Evolutionary conservation across 2,329 filamentous ascomycete genomes (phyloP).

Genomic region (Colletotrichum sansevieriae): DNA sequence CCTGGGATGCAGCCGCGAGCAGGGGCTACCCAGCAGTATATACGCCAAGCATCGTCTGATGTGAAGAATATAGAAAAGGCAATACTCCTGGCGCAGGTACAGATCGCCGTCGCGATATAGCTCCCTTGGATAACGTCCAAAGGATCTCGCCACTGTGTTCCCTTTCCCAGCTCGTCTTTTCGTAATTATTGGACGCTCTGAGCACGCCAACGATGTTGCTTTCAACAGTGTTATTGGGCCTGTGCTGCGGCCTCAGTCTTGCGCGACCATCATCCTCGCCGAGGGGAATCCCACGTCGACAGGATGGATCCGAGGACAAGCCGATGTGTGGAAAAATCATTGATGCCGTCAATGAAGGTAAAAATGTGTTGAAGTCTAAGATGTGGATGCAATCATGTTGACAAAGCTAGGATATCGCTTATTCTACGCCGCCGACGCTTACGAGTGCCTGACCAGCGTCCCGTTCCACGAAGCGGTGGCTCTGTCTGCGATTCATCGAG

Average conservation of each 20-base stretch:
- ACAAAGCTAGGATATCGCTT: slow-evolving; percentile 12
- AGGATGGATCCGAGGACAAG: slow-evolving; percentile 7
- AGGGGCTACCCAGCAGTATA: too few species aligned
- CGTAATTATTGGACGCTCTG: too few species aligned
- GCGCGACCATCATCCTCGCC: slow-evolving; percentile 3
- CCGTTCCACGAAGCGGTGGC: slow-evolving; percentile 29
- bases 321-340: slow-evolving; percentile 28
- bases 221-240: neutral
- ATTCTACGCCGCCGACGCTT: slow-evolving; percentile 21
- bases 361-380: neutral
- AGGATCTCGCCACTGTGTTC: too few species aligned
- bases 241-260: neutral
- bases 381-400: too few species aligned
- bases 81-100: too few species aligned
- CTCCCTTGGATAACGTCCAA: too few species aligned
- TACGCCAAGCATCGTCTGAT: too few species aligned
- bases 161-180: too few species aligned
- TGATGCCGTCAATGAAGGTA: slow-evolving; percentile 24
- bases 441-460: slow-evolving; percentile 27
- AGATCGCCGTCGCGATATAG: too few species aligned
- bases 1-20: too few species aligned
- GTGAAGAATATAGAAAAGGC: too few species aligned
- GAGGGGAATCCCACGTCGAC: slow-evolving; percentile 6
- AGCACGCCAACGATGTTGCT: too few species aligned
- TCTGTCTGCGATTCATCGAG: slow-evolving; percentile 33